Percentiles rank a stretch among this genome's conserved stretches.
Evolutionary conservation across 2,329 filamentous ascomycete species (phyloP).

Genomic region (Cladophialophora carrionii): DNA sequence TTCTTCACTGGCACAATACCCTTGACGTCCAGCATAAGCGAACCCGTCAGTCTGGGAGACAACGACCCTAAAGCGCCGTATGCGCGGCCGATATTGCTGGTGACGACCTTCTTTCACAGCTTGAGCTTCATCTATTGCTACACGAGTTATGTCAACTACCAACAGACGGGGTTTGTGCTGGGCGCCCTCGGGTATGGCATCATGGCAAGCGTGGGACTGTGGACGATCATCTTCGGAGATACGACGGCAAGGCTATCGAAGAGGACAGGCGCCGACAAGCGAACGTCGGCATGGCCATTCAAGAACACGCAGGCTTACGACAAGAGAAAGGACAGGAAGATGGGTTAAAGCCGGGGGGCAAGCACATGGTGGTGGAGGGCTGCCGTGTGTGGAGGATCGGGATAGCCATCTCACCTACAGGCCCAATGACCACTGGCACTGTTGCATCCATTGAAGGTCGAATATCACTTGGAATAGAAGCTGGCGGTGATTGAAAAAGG

Average conservation of each 20-base stretch:
- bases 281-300: conserved; percentile 68
- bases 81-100: conserved; percentile 66
- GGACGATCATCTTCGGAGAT: conserved; percentile 64
- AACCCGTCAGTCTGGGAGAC: conserved; percentile 49
- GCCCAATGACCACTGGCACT: neutral
- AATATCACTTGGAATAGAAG: conserved; percentile 1
- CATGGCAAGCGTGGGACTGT: conserved; percentile 66
- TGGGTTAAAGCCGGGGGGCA: conserved; percentile 27
- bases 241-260: conserved; percentile 61
- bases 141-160: conserved; percentile 61
- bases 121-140: conserved; percentile 69
- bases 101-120: conserved; percentile 70
- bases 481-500: neutral
- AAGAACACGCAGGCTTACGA: conserved; percentile 61
- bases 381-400: neutral
- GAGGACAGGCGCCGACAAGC: conserved; percentile 68
- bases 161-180: conserved; percentile 62
- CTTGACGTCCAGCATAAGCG: conserved; percentile 54
- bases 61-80: conserved; percentile 61
- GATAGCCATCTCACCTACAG: neutral
- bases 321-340: conserved; percentile 52
- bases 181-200: conserved; percentile 61
- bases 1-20: conserved; percentile 73
- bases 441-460: neutral
- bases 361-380: neutral